Percentiles rank a stretch among this genome's conserved stretches.
Conservation (phyloP, 148 eudicot species). For the Persicaria tinctoria region DNA sequence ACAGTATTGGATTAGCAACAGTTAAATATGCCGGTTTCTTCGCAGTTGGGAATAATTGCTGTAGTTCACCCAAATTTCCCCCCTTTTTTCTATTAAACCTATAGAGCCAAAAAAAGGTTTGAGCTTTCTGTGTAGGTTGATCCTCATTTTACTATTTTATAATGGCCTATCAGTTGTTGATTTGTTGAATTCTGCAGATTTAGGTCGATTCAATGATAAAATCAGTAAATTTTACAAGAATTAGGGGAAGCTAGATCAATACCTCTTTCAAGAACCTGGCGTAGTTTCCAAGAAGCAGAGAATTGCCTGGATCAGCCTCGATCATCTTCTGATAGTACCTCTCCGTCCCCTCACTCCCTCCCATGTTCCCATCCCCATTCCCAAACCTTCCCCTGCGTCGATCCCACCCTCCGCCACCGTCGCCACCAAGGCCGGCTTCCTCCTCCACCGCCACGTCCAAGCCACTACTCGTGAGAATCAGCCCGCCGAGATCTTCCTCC, state of each 20-base stretch:
- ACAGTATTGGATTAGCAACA: no score
- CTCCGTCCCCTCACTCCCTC: slow-evolving; percentile 14
- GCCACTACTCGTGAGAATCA: background rate
- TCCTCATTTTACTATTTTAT: no score
- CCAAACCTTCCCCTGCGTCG: background rate
- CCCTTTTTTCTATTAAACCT: no score
- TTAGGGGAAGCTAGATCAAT: slow-evolving; percentile 5
- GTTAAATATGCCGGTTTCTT: no score
- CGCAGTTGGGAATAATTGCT: no score
- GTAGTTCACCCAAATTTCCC: no score
- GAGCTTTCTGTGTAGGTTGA: no score
- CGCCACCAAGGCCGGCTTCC: slow-evolving; percentile 6
- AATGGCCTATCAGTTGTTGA: no score
- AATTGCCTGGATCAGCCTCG: slow-evolving; percentile 21
- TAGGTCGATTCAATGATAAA: background rate
- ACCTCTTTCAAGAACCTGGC: slow-evolving; percentile 37
- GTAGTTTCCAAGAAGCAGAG: slow-evolving; percentile 28
- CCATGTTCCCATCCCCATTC: slow-evolving; percentile 10
- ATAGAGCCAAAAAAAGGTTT: no score
- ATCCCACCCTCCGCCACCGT: slow-evolving; percentile 11
- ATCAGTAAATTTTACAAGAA: background rate
- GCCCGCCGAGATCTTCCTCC: background rate
- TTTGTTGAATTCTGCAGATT: no score
- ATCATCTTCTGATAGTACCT: slow-evolving; percentile 19
- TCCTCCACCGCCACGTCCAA: slow-evolving; percentile 11